phyloP scores from a whole-genome alignment of 345 rosid species.

The Gossypium stocksii region DNA sequence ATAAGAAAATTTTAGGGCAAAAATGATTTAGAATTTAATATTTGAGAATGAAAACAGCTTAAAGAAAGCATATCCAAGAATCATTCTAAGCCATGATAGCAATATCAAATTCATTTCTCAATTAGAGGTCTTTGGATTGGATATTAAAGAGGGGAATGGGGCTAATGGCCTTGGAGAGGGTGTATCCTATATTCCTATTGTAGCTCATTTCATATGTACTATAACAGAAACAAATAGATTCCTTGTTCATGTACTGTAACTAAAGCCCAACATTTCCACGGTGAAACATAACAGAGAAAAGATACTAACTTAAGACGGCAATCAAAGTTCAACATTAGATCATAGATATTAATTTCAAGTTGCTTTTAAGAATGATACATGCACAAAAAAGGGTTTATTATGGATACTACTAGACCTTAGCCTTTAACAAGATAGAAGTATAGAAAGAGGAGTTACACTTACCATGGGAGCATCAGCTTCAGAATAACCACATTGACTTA shows the following conservation, averaged over 20 bases:
- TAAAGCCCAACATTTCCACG: too few relatives aligned
- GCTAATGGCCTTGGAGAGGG: background rate
- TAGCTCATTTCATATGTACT: background rate
- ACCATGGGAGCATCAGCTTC: constrained; percentile 76
- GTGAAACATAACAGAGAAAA: background rate
- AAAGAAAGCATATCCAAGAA: background rate
- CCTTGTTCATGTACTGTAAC: background rate
- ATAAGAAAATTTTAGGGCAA: background rate
- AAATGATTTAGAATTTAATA: constrained; percentile 1
- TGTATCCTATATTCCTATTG: background rate
- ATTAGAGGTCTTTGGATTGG: background rate
- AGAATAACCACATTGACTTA: constrained; percentile 94
- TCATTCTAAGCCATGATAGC: background rate
- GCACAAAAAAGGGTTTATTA: background rate
- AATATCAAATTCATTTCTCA: background rate
- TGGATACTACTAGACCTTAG: constrained; percentile 2
- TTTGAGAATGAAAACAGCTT: background rate
- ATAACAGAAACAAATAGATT: background rate
- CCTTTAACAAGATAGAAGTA: constrained; percentile 7
- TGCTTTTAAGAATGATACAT: constrained; percentile 4
- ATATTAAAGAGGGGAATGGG: background rate
- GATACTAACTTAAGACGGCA: background rate
- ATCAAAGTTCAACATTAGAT: background rate
- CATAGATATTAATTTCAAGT: background rate
- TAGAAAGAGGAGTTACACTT: constrained; percentile 26